Evolutionary conservation across 768 basidiomycete species (phyloP), one percentile per base, ranked within the genome.

Genomic region (Boletus pseudopeckii): DNA sequence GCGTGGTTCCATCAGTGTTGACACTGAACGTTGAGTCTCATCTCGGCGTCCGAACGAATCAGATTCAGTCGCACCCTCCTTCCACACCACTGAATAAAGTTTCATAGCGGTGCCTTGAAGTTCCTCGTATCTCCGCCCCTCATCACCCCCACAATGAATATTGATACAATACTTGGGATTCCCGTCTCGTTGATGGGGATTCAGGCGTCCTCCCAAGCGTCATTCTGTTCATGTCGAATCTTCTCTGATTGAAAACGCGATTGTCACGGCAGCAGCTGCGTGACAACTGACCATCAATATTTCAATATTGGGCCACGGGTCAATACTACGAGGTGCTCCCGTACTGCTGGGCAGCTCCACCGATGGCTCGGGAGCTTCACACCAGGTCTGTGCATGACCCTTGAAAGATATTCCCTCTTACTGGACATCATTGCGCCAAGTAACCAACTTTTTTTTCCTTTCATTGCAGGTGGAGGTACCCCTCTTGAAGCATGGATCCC

Each of bases 21-120:
- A 10, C 10, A 30, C 30, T 11, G 34, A 37, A 37, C 22, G 47
- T 48, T 28, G 54, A 37, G 37, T 26, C 46, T 65, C 64, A 65
- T 66, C 55, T 66, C 58, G 66, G 61, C 46, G 50, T 50, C 64
- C 60, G 66, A 61, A 44, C 59, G 61, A 56, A 55, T 58, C 51
- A 47, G 55, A 56, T 63, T 42, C 26, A 42, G 50, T 58, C 32
- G 24, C 18, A 30, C 45, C 28, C 38, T 43, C 45, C 53, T 26
- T 56, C 52, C 39, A 40, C 32, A 17, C 30, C 30, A 40, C 44
- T 43, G 43, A 52, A 37, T 61, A 57, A 59, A 18, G 57, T 63
- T 69, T 69, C 67, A 69, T 64, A 53, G 52, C 32, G 26, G 20
- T 22, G 37, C 46, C 32, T 49, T 34, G 13, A 24, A 56, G 36